A percentile compares a stretch with the other conserved stretches of the same genome.
Evolutionary conservation across 139 green algal genomes (phyloP).

Genomic region (Desmodesmus armatus): DNA sequence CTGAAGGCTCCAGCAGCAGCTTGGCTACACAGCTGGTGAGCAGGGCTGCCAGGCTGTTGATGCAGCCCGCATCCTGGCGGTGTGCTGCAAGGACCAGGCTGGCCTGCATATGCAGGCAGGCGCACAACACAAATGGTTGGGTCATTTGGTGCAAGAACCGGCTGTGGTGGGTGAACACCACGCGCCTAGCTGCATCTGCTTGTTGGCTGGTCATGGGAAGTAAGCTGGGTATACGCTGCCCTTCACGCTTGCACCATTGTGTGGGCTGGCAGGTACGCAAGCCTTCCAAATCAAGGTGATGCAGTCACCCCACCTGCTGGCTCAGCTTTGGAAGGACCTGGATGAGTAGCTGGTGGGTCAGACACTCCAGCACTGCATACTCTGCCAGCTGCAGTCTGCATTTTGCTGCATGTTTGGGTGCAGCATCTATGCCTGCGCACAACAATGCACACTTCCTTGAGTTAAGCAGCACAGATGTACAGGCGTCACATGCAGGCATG

Average conservation of each 20-base stretch:
- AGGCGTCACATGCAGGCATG: no score
- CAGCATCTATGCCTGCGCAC: not conserved
- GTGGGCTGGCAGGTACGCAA: no score
- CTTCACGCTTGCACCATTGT: no score
- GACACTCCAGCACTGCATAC: not conserved
- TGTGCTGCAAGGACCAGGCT: not conserved
- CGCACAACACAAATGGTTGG: not conserved
- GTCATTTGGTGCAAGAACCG: constrained; percentile 10
- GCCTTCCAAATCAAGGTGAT: no score
- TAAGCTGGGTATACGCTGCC: no score
- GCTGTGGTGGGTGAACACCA: not conserved
- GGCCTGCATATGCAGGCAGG: constrained; percentile 14
- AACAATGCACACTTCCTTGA: no score
- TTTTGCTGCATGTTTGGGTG: not conserved
- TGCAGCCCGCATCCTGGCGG: not conserved
- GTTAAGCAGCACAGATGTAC: no score
- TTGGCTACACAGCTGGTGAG: constrained; percentile 6
- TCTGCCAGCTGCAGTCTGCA: constrained; percentile 33
- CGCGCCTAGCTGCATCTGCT: not conserved
- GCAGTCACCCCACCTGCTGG: not conserved
- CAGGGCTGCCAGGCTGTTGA: constrained; percentile 4
- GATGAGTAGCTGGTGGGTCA: not conserved
- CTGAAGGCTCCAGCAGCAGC: constrained; percentile 1
- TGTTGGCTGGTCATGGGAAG: not conserved
- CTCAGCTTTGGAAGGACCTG: not conserved